Percentiles rank a stretch among this genome's conserved stretches.
These are phyloP conservation scores for Trebouxia gelatinosa DNA, from an alignment of 163 green algal genomes.

Conservation along the genomic window DNA sequence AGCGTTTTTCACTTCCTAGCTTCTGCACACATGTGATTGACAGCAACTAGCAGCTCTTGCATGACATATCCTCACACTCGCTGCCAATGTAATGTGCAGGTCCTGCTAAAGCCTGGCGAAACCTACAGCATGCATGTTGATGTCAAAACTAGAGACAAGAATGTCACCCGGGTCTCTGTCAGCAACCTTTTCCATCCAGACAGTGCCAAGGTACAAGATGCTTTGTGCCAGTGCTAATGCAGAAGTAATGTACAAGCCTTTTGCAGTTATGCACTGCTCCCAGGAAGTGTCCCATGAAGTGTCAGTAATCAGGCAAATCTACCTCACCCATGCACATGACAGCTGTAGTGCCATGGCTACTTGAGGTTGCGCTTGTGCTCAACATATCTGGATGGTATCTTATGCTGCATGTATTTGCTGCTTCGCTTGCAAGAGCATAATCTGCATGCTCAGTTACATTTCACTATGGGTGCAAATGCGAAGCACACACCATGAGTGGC, in stretches of 20 bases:
- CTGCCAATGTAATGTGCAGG: slow-evolving; percentile 44
- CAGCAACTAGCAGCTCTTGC: no score
- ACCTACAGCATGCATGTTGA: slow-evolving; percentile 71
- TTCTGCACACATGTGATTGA: no score
- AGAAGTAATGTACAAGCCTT: slow-evolving; percentile 14
- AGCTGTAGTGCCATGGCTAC: neutral
- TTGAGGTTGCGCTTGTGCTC: no score
- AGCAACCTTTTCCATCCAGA: slow-evolving; percentile 64
- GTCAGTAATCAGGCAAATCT: neutral
- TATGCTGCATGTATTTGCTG: no score
- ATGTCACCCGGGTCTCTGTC: slow-evolving; percentile 60
- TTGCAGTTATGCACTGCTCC: neutral
- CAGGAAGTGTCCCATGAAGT: neutral
- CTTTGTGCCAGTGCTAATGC: slow-evolving; percentile 24
- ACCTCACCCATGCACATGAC: slow-evolving; percentile 26
- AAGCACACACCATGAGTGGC: neutral
- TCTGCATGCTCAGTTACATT: no score
- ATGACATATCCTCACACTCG: no score
- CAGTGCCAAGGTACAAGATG: slow-evolving; percentile 33
- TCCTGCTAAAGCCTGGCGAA: slow-evolving; percentile 54
- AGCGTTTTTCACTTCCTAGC: neutral
- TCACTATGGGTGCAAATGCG: no score
- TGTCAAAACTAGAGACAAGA: slow-evolving; percentile 46
- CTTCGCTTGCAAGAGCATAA: no score
- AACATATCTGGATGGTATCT: no score